Evolutionary conservation across 805 yeast species (phyloP), one percentile per base, ranked within the genome.

Genomic region (Yamadazyma olivae): DNA sequence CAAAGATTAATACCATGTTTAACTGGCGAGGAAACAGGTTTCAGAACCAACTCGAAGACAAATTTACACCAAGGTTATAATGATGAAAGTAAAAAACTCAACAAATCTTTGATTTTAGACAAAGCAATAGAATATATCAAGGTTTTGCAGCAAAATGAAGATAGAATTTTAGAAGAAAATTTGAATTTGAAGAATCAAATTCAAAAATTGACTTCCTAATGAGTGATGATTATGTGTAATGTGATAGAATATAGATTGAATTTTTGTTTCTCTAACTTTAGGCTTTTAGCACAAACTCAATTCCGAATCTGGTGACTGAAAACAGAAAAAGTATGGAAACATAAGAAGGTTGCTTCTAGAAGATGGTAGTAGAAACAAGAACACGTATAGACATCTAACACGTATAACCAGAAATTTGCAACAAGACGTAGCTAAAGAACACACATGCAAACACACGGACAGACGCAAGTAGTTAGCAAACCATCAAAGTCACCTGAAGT

Each of bases 1-100:
- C 85, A 80, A 51, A 74, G 72, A 48, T 67, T 81, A 17, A 81
- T 82, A 23, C 89, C 89, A 9, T 75, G 82, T 77, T 75, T 80
- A 35, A 74, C 81, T 3, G 57, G 67, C 33, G 84, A 79, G 41
- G 74, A 74, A 44, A 75, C 82, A 3, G 83, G 83, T 0, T 79
- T 79, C 51, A 83, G 75, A 48, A 68, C 71, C 12, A 17, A 9
- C 12, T 10, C 9, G 10, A 8, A 14, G 3, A 5, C 27, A 12
- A 28, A 28, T 13, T 6, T 6, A 5, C 2, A 13, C 3, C 27
- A 30, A 17, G 17, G 17, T 12, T 39, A 32, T 5, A 17, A 15
- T 12, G 38, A 30, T 21, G 17, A 25, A 4, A 31, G 15, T 21
- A 44, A 23, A 37, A 71, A 69, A 47, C 56, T 81, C 32, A 82